Evolutionary conservation across 2,329 filamentous ascomycete genomes (phyloP).

Genomic region (Pseudogymnoascus sp.): DNA sequence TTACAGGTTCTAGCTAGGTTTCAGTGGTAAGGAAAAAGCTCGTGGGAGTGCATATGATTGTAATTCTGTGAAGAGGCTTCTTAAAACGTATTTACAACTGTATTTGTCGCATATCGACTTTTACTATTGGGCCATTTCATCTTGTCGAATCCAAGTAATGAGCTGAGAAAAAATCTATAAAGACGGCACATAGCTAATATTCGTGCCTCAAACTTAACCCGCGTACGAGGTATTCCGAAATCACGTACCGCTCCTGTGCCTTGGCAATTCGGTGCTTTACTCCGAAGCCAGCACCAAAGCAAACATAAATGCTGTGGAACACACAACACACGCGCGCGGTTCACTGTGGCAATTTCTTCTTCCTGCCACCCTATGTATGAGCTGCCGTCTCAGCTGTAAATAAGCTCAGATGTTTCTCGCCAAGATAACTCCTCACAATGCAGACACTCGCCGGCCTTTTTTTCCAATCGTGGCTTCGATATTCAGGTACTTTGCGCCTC

Average conservation of each 20-base stretch:
- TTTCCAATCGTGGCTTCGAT: conserved; percentile 12
- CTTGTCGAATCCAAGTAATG: not conserved
- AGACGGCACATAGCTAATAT: not conserved
- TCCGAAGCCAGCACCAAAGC: not conserved
- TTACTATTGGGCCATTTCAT: not conserved
- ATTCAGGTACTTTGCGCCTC: conserved; percentile 5
- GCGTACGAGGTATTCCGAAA: conserved; percentile 3
- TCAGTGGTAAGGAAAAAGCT: not conserved
- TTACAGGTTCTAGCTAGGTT: not conserved
- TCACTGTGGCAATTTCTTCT: not conserved
- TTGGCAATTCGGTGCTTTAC: not conserved
- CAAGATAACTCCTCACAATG: conserved; percentile 23
- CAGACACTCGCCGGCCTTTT: conserved; percentile 13
- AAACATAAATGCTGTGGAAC: not conserved
- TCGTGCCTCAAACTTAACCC: not conserved
- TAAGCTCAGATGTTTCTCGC: not conserved
- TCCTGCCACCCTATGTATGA: conserved; percentile 5
- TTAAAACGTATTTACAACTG: not conserved
- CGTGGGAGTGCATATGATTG: not conserved
- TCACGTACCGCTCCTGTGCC: not conserved
- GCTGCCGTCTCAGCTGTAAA: not conserved
- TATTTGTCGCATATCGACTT: not conserved
- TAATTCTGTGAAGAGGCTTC: not conserved
- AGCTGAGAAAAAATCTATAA: conserved; percentile 1
- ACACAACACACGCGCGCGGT: not conserved